These are phyloP conservation scores for Uronychia setigera DNA, from an alignment of 73 alveolate species.

Conservation along the genomic window DNA sequence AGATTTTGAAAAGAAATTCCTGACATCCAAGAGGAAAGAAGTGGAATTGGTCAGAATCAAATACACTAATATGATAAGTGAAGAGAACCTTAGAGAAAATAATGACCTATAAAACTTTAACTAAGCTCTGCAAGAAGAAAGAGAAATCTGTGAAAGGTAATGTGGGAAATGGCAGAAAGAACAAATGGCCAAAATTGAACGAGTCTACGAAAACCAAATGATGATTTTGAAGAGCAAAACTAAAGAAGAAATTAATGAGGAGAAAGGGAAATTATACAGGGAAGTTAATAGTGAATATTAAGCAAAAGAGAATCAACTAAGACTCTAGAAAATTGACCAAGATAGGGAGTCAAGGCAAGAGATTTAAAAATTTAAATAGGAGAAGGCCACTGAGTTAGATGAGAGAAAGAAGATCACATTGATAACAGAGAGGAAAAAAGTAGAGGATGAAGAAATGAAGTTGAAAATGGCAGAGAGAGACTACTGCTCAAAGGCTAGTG, in stretches of 20 bases:
- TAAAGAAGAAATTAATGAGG: not conserved
- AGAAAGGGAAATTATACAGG: constrained; percentile 9
- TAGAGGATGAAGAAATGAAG: constrained; percentile 5
- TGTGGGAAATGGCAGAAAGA: too few relatives aligned
- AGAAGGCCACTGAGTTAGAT: constrained; percentile 1
- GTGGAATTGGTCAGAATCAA: too few relatives aligned
- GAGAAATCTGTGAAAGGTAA: too few relatives aligned
- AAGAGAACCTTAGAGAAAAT: too few relatives aligned
- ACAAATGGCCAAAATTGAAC: too few relatives aligned
- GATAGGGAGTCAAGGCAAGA: constrained; percentile 9
- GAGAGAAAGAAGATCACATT: constrained; percentile 6
- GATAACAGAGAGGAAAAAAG: not conserved
- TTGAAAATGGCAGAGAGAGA: constrained; percentile 8
- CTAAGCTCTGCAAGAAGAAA: too few relatives aligned
- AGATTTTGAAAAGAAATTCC: too few relatives aligned
- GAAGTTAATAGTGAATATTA: not conserved
- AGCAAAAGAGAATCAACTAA: constrained; percentile 1
- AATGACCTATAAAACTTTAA: too few relatives aligned
- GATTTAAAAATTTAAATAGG: not conserved
- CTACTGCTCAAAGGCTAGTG: not conserved
- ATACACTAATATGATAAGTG: too few relatives aligned
- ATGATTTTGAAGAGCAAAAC: not conserved
- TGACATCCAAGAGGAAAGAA: too few relatives aligned
- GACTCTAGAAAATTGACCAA: not conserved
- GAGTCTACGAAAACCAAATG: too few relatives aligned